Evolutionary conservation across 2,329 filamentous ascomycete genomes (phyloP).

Genomic region (Mollisia scopiformis): DNA sequence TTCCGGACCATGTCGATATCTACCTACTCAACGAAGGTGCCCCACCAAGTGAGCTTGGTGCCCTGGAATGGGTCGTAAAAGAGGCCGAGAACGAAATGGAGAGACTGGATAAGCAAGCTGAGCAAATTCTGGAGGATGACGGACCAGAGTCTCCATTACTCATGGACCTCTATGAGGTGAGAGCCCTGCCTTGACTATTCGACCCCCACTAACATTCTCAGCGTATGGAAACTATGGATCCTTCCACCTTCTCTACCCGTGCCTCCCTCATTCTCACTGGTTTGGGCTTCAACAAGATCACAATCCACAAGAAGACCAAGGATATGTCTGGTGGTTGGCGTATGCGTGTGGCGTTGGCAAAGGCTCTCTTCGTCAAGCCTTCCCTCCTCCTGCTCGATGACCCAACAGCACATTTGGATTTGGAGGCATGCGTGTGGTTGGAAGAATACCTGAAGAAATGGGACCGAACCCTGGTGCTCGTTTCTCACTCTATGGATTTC

Average conservation of each 20-base stretch:
- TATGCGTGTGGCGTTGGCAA: slow-evolving; percentile 97
- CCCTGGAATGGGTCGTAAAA: slow-evolving; percentile 94
- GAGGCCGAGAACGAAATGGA: slow-evolving; percentile 94
- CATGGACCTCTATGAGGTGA: slow-evolving; percentile 93
- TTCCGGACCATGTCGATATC: slow-evolving; percentile 96
- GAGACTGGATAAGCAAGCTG: slow-evolving; percentile 83
- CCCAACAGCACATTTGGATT: slow-evolving; percentile 97
- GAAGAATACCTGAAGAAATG: slow-evolving; percentile 99
- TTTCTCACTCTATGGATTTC: slow-evolving; percentile 99
- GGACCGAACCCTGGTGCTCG: slow-evolving; percentile 94
- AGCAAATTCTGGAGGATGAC: slow-evolving; percentile 87
- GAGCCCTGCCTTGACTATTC: slow-evolving; percentile 38
- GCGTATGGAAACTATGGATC: slow-evolving; percentile 99
- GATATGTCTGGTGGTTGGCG: slow-evolving; percentile 99
- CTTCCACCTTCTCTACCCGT: slow-evolving; percentile 93
- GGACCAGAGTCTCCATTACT: slow-evolving; percentile 89
- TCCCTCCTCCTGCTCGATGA: slow-evolving; percentile 95
- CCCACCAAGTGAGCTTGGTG: slow-evolving; percentile 83
- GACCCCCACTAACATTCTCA: slow-evolving; percentile 41
- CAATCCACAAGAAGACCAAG: slow-evolving; percentile 99
- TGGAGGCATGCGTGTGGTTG: slow-evolving; percentile 99
- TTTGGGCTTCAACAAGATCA: slow-evolving; percentile 98
- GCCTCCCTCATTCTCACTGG: slow-evolving; percentile 96
- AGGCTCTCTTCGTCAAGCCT: slow-evolving; percentile 98
- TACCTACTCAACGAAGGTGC: slow-evolving; percentile 98